A percentile compares a stretch with the other conserved stretches of the same genome.
These are phyloP conservation scores for Aspergillus biplanus DNA, from an alignment of 495 filamentous ascomycete species.

Conservation along the genomic window DNA sequence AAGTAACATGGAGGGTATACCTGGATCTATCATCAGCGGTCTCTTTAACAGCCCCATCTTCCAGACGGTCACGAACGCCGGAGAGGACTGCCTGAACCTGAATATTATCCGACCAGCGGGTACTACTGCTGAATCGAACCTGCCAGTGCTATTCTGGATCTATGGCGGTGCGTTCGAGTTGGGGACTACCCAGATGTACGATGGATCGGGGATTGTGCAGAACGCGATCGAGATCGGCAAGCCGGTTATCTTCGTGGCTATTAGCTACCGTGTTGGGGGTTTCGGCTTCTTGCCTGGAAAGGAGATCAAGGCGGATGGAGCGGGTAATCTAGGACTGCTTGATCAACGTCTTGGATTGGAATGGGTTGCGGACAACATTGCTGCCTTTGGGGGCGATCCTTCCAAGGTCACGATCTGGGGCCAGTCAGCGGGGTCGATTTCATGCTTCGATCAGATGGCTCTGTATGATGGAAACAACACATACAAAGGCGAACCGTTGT, in stretches of 20 bases:
- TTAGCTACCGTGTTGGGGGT: slow-evolving; percentile 77
- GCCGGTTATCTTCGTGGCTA: slow-evolving; percentile 70
- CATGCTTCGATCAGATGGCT: slow-evolving; percentile 70
- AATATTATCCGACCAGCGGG: slow-evolving; percentile 66
- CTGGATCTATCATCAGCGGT: slow-evolving; percentile 49
- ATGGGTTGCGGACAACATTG: slow-evolving; percentile 61
- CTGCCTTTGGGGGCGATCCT: slow-evolving; percentile 58
- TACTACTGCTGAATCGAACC: slow-evolving; percentile 51
- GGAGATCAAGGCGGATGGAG: slow-evolving; percentile 67
- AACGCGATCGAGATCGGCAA: slow-evolving; percentile 58
- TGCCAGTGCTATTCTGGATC: slow-evolving; percentile 72
- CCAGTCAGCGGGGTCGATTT: slow-evolving; percentile 72
- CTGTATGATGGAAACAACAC: slow-evolving; percentile 69
- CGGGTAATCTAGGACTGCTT: slow-evolving; percentile 56
- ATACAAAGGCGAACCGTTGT: slow-evolving; percentile 71
- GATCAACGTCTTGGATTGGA: slow-evolving; percentile 56
- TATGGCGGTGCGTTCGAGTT: slow-evolving; percentile 69
- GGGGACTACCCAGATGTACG: slow-evolving; percentile 62
- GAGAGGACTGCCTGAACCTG: slow-evolving; percentile 69
- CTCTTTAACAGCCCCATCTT: slow-evolving; percentile 63
- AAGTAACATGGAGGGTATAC: slow-evolving; percentile 41
- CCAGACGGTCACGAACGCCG: slow-evolving; percentile 47
- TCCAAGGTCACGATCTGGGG: slow-evolving; percentile 76
- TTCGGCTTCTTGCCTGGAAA: slow-evolving; percentile 74
- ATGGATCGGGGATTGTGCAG: slow-evolving; percentile 56